Percentiles rank a stretch among this genome's conserved stretches.
Conservation (phyloP, 352 stramenopile species). For the Pythium brachiatum region DNA sequence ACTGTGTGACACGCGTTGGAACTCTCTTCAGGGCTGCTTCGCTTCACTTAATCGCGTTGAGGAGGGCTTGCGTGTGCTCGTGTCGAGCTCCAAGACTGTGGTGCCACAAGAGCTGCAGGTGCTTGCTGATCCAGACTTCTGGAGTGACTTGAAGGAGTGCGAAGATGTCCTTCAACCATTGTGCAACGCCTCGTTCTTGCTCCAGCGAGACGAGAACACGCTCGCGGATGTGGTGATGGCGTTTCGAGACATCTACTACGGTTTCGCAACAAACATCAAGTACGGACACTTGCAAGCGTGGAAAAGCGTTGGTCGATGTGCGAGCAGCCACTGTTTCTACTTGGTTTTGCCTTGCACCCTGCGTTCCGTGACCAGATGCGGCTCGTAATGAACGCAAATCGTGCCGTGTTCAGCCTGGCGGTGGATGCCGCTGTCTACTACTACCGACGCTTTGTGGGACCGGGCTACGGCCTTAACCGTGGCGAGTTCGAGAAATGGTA, state of each 20-base stretch:
- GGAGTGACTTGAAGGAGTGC: background rate
- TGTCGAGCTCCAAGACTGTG: background rate
- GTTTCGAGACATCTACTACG: constrained; percentile 3
- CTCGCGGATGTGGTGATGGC: background rate
- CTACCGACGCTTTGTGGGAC: constrained; percentile 2
- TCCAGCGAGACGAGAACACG: constrained; percentile 12
- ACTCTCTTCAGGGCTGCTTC: constrained; percentile 12
- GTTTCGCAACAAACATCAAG: background rate
- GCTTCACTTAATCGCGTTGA: constrained; percentile 5
- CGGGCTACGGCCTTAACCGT: background rate
- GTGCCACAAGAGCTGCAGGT: background rate
- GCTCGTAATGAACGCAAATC: background rate
- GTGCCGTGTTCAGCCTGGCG: background rate
- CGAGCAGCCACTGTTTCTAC: constrained; percentile 9
- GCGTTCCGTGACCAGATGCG: background rate
- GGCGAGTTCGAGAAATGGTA: background rate
- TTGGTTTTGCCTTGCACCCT: constrained; percentile 11
- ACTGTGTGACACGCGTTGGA: constrained; percentile 1
- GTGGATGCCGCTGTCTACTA: constrained; percentile 8
- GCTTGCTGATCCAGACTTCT: background rate
- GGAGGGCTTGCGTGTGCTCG: background rate
- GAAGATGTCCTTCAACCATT: background rate
- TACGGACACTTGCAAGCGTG: background rate
- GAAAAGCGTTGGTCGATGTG: constrained; percentile 5
- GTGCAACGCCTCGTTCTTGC: background rate